Evolutionary conservation across 2,329 filamentous ascomycete genomes (phyloP).

Genomic region (Aspergillus sp.): DNA sequence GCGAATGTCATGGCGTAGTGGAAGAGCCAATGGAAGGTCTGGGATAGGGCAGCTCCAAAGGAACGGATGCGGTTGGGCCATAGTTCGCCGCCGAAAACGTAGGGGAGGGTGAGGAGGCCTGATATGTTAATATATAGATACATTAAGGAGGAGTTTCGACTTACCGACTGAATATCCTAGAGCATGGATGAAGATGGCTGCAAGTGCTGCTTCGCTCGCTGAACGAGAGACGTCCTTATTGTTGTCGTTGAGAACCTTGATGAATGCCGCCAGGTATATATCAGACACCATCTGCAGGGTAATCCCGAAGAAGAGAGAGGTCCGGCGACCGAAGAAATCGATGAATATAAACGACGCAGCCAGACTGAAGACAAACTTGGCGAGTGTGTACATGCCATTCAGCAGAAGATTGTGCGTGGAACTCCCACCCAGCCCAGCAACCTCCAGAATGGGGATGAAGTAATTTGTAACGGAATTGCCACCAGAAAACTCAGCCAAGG

Average conservation of each 20-base stretch:
- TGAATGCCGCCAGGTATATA: slow-evolving; percentile 37
- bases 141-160: slow-evolving; percentile 1
- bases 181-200: slow-evolving; percentile 40
- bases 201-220: slow-evolving; percentile 35
- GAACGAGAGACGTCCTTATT: slow-evolving; percentile 11
- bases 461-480: slow-evolving; percentile 42
- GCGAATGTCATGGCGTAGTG: slow-evolving; percentile 34
- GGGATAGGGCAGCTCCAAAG: slow-evolving; percentile 36
- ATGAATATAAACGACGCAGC: slow-evolving; percentile 43
- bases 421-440: slow-evolving; percentile 29
- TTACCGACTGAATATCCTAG: slow-evolving; percentile 39
- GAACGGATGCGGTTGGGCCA: slow-evolving; percentile 45
- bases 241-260: slow-evolving; percentile 31
- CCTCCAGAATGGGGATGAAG: slow-evolving; percentile 37
- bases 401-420: slow-evolving; percentile 32
- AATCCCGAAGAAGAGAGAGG: slow-evolving; percentile 32
- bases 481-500: slow-evolving; percentile 39
- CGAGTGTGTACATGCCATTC: slow-evolving; percentile 38
- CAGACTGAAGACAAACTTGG: slow-evolving; percentile 39
- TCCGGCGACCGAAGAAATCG: slow-evolving; percentile 39
- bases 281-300: slow-evolving; percentile 37
- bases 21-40: slow-evolving; percentile 42
- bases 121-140: not conserved
- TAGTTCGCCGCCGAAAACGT: slow-evolving; percentile 41
- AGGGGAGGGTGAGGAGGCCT: slow-evolving; percentile 38